These are phyloP conservation scores for Metschnikowia lochheadii DNA, from an alignment of 805 yeast genomes.

Conservation along the genomic window DNA sequence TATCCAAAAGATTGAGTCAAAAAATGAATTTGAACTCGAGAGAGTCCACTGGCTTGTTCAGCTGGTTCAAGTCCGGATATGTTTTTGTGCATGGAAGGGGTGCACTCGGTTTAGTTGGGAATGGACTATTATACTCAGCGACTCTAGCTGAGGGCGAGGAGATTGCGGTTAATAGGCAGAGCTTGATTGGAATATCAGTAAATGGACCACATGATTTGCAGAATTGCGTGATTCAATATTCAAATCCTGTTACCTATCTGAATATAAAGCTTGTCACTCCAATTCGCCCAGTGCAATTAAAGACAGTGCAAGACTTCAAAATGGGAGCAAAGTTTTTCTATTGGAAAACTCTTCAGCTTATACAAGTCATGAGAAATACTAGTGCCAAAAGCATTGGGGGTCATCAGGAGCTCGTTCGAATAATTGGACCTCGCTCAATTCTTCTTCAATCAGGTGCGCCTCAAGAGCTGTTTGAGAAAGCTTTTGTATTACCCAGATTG, in stretches of 20 bases:
- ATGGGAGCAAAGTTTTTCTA: constrained; percentile 10
- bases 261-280: constrained; percentile 12
- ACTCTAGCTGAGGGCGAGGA: constrained; percentile 44
- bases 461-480: constrained; percentile 12
- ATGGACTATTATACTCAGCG: constrained; percentile 50
- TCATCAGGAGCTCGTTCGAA: constrained; percentile 43
- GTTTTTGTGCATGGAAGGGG: constrained; percentile 56
- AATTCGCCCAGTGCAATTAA: constrained; percentile 9
- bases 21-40: constrained; percentile 19
- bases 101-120: constrained; percentile 48
- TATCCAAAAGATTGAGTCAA: constrained; percentile 32
- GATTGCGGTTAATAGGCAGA: constrained; percentile 42
- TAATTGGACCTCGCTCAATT: constrained; percentile 53
- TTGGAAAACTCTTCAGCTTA: constrained; percentile 9
- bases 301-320: constrained; percentile 8
- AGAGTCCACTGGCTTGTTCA: constrained; percentile 39
- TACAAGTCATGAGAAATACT: neutral
- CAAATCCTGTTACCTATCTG: constrained; percentile 5
- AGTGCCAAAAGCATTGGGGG: constrained; percentile 18
- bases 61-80: constrained; percentile 39
- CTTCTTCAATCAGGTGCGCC: constrained; percentile 44
- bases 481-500: constrained; percentile 10
- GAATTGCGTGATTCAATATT: constrained; percentile 32
- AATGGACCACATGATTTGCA: constrained; percentile 45
- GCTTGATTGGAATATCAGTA: constrained; percentile 48